A percentile compares a stretch with the other conserved stretches of the same genome.
phyloP scores from a whole-genome alignment of 1,284 basidiomycete species.

The Apiotrichum veenhuisii region DNA sequence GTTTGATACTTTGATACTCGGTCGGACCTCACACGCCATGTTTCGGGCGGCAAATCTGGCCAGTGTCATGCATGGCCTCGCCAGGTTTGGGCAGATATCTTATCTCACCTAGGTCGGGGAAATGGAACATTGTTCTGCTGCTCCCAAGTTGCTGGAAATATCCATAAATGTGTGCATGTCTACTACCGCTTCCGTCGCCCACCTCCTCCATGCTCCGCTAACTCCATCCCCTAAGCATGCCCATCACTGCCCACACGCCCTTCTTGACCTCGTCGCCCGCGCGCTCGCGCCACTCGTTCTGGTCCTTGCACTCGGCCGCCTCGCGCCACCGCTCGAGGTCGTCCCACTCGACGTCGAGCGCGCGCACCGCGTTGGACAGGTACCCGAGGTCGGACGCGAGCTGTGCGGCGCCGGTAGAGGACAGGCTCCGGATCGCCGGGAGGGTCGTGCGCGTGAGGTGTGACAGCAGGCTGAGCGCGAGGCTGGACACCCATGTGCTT shows the following conservation, averaged over 20 bases:
- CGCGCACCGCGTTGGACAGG: constrained; percentile 82
- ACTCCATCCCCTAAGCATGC: constrained; percentile 7
- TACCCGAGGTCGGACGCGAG: constrained; percentile 84
- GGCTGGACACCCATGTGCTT: constrained; percentile 81
- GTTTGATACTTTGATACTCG: too few species aligned
- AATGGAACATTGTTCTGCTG: too few species aligned
- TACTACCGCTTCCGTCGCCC: too few species aligned
- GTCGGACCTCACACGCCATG: too few species aligned
- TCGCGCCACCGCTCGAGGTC: constrained; percentile 71
- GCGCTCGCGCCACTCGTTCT: constrained; percentile 43
- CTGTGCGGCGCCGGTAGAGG: constrained; percentile 69
- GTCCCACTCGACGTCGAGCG: constrained; percentile 77
- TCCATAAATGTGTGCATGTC: too few species aligned
- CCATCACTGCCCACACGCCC: constrained; percentile 13
- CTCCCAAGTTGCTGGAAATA: too few species aligned
- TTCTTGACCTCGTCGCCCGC: constrained; percentile 12
- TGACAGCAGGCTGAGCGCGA: constrained; percentile 72
- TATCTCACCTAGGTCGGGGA: too few species aligned
- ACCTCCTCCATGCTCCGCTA: background rate
- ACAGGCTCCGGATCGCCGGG: constrained; percentile 59
- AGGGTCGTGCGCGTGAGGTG: constrained; percentile 67
- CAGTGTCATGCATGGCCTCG: too few species aligned
- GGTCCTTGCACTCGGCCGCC: constrained; percentile 60
- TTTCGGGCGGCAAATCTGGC: too few species aligned
- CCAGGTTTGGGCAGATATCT: too few species aligned